Evolutionary conservation across 352 stramenopile species (phyloP).

Genomic region (Phytophthora agathidicida): DNA sequence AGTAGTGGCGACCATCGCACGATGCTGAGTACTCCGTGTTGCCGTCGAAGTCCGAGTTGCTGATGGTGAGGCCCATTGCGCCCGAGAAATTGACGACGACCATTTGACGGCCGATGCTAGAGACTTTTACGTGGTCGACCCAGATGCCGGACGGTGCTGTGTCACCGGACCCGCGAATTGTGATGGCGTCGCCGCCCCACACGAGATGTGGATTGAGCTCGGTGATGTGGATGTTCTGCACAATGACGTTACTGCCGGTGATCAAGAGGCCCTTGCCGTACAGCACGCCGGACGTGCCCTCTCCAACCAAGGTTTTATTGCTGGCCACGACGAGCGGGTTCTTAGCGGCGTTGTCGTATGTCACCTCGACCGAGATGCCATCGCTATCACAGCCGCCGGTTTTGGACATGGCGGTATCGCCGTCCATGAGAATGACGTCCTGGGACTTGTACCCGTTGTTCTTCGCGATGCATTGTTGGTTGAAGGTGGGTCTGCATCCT

Average conservation of each 20-base stretch:
- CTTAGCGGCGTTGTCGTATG: conserved; percentile 45
- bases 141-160: conserved; percentile 20
- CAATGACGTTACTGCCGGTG: conserved; percentile 51
- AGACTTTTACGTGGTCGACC: conserved; percentile 26
- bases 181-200: conserved; percentile 19
- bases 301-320: conserved; percentile 54
- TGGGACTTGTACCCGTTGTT: conserved; percentile 49
- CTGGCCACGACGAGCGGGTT: conserved; percentile 32
- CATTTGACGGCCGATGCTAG: conserved; percentile 42
- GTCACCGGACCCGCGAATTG: conserved; percentile 5
- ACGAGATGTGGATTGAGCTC: conserved; percentile 23
- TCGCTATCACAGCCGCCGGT: conserved; percentile 42
- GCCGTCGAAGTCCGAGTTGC: conserved; percentile 35
- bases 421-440: conserved; percentile 41
- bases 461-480: conserved; percentile 28
- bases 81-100: conserved; percentile 42
- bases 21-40: conserved; percentile 24
- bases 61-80: conserved; percentile 44
- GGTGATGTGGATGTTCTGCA: conserved; percentile 45
- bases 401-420: conserved; percentile 36
- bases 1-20: conserved; percentile 55
- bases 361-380: conserved; percentile 29
- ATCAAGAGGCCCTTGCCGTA: conserved; percentile 47
- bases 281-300: conserved; percentile 40
- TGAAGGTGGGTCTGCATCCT: conserved; percentile 35